Evolutionary conservation across 2,329 filamentous ascomycete species (phyloP).

Genomic region (Colletotrichum sp.): DNA sequence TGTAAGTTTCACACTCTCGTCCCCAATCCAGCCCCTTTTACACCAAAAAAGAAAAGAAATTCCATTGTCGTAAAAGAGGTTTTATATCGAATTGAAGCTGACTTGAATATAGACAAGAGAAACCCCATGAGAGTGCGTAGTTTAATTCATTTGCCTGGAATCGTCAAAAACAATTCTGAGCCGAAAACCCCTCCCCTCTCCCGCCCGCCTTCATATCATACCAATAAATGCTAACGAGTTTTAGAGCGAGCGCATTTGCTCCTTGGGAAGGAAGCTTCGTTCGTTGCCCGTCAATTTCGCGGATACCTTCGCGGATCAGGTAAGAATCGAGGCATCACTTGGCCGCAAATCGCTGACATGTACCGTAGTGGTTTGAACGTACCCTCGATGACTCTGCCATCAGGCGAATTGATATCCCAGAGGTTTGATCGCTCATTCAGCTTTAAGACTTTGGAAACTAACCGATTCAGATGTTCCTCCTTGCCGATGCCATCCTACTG

Average conservation of each 20-base stretch:
- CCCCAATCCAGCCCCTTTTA: not conserved
- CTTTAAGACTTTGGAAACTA: rapidly evolving
- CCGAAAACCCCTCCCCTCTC: not conserved
- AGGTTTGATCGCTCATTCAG: not conserved
- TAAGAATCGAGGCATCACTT: not conserved
- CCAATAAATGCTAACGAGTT: not conserved
- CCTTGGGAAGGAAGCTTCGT: not conserved
- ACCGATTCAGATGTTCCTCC: constrained; percentile 70
- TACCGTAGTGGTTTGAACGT: not conserved
- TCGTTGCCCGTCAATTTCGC: not conserved
- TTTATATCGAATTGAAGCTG: not conserved
- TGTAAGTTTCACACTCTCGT: not conserved
- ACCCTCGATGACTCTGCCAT: constrained; percentile 77
- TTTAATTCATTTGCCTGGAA: not conserved
- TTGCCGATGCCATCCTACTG: constrained; percentile 72
- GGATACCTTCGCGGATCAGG: not conserved
- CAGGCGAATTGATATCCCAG: constrained; percentile 35
- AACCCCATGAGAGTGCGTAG: constrained; percentile 42
- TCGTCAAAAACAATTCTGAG: not conserved
- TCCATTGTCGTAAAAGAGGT: not conserved
- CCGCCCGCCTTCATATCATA: not conserved
- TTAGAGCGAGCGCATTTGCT: not conserved
- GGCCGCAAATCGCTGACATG: not conserved
- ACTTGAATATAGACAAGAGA: constrained; percentile 43
- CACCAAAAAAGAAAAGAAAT: not conserved